Conservation (phyloP, 495 filamentous ascomycete genomes). For the Polyplosphaeria fusca region DNA sequence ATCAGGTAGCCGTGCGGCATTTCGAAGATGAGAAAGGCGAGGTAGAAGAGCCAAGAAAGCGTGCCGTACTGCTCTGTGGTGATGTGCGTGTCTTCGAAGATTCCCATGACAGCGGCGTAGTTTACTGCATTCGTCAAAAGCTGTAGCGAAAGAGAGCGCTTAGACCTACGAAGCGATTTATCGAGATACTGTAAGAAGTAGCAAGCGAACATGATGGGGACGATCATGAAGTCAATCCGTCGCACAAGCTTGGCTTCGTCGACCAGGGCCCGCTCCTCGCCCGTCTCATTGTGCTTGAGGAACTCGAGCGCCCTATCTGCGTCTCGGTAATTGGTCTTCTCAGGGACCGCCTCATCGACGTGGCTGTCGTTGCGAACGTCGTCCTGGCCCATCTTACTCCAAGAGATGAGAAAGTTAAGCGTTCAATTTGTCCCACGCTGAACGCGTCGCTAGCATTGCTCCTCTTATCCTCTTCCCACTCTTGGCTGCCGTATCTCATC, state of each 20-base stretch:
- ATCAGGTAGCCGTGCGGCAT: conserved; percentile 52
- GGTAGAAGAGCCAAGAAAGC: conserved; percentile 76
- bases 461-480: not conserved
- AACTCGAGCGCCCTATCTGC: not conserved
- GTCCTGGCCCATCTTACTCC: not conserved
- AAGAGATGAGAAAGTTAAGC: not conserved
- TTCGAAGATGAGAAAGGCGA: conserved; percentile 52
- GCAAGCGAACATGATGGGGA: not conserved
- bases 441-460: not conserved
- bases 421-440: not conserved
- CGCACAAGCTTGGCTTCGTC: not conserved
- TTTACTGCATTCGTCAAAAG: not conserved
- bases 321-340: not conserved
- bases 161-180: not conserved
- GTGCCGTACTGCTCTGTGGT: conserved; percentile 56
- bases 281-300: not conserved
- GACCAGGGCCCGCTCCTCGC: not conserved
- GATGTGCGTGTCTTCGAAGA: conserved; percentile 53
- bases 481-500: not conserved
- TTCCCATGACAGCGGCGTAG: conserved; percentile 7
- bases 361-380: not conserved
- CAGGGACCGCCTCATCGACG: not conserved
- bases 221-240: not conserved
- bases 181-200: conserved; percentile 4
- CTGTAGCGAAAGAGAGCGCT: not conserved